Conservation (phyloP, 73 alveolate species). For the Paramecium sonneborni region DNA sequence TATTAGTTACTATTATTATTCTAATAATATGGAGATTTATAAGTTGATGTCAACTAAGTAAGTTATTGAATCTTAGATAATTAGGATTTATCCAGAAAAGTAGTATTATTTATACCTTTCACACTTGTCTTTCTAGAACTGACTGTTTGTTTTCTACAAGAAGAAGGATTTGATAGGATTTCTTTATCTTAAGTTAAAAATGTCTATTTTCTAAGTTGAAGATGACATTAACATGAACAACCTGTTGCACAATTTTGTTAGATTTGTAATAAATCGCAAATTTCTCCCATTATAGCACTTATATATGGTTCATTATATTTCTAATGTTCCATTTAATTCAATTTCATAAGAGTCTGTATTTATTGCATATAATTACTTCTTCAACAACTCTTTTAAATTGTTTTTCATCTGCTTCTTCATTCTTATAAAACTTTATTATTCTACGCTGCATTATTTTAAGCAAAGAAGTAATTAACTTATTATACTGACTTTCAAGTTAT, state of each 20-base stretch:
- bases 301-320: conserved; percentile 42
- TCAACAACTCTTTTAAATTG: background rate
- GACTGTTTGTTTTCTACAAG: conserved; percentile 1
- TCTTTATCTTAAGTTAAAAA: background rate
- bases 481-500: background rate
- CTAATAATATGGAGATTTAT: background rate
- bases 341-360: background rate
- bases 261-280: background rate
- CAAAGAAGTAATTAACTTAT: background rate
- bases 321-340: conserved; percentile 36
- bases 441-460: background rate
- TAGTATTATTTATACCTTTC: background rate
- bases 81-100: background rate
- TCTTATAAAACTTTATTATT: conserved; percentile 24
- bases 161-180: background rate
- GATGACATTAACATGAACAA: background rate
- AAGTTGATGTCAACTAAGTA: background rate
- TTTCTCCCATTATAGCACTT: background rate
- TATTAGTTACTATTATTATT: background rate
- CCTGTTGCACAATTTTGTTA: conserved; percentile 7
- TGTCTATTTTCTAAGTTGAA: background rate
- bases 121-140: conserved; percentile 12
- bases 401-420: conserved; percentile 4
- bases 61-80: background rate
- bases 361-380: background rate